Evolutionary conservation across 164 flowering plant genomes (phyloP).

Genomic region (Euptelea pleiosperma): DNA sequence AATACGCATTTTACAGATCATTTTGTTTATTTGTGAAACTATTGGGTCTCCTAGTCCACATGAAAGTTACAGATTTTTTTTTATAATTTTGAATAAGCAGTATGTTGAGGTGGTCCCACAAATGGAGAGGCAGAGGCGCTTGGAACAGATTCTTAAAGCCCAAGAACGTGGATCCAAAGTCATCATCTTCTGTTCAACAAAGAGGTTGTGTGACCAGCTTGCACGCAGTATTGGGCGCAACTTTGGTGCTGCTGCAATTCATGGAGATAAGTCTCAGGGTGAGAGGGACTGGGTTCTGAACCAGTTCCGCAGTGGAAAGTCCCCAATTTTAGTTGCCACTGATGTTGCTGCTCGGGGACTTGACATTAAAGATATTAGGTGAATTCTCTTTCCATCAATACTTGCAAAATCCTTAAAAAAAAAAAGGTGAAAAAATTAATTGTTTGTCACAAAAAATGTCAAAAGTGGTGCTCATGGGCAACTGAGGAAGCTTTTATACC

Average conservation of each 20-base stretch:
- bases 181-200: constrained; percentile 53
- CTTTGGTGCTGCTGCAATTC: constrained; percentile 79
- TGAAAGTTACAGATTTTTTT: too few relatives aligned
- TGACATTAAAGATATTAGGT: constrained; percentile 86
- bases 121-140: constrained; percentile 7
- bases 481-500: background rate
- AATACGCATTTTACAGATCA: too few relatives aligned
- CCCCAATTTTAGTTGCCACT: constrained; percentile 81
- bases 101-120: constrained; percentile 8
- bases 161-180: constrained; percentile 5
- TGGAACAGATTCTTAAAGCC: constrained; percentile 7
- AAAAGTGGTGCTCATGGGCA: background rate
- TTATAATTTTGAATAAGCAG: constrained; percentile 28
- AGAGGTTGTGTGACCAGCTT: constrained; percentile 78
- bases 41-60: too few relatives aligned
- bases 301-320: constrained; percentile 72
- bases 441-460: too few relatives aligned
- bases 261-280: constrained; percentile 84
- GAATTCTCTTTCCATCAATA: background rate
- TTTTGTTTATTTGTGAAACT: too few relatives aligned
- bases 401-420: too few relatives aligned
- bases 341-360: constrained; percentile 98
- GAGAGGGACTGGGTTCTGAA: constrained; percentile 88
- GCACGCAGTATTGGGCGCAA: constrained; percentile 61
- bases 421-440: too few relatives aligned